phyloP scores from a whole-genome alignment of 225 moss, liverwort and hornwort genomes.

The Pleurozium schreberi region DNA sequence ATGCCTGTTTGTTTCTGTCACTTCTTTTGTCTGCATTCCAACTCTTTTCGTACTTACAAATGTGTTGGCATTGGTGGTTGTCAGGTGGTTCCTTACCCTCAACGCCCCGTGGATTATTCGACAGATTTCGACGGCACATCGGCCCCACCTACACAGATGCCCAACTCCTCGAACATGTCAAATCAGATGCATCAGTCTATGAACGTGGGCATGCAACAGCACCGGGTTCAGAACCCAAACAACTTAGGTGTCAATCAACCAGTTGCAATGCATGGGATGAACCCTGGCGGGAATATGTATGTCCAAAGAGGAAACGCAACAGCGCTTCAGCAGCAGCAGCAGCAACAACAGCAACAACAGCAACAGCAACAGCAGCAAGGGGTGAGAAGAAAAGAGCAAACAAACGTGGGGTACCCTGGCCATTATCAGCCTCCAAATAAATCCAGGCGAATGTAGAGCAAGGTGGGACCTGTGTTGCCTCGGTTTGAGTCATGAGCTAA shows the following conservation, averaged over 20 bases:
- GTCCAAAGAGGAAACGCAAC: constrained; percentile 33
- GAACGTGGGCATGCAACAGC: constrained; percentile 43
- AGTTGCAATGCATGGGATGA: constrained; percentile 40
- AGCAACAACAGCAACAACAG: constrained; percentile 14
- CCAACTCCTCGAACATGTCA: constrained; percentile 52
- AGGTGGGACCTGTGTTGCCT: background rate
- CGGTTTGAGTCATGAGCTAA: background rate
- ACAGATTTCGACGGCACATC: constrained; percentile 90
- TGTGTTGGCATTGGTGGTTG: background rate
- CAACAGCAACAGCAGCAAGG: constrained; percentile 26
- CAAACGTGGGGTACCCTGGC: constrained; percentile 45
- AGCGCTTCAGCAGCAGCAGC: constrained; percentile 34
- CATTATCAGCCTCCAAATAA: constrained; percentile 82
- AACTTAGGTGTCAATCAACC: constrained; percentile 39
- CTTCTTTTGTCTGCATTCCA: background rate
- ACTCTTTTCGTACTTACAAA: background rate
- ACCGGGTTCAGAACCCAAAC: constrained; percentile 33
- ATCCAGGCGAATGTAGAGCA: constrained; percentile 64
- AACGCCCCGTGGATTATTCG: constrained; percentile 83
- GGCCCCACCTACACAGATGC: constrained; percentile 62
- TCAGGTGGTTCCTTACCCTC: constrained; percentile 70
- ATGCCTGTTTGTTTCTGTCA: background rate
- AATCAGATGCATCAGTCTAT: constrained; percentile 50
- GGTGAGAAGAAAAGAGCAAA: constrained; percentile 71
- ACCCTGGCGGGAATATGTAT: constrained; percentile 29